These are phyloP conservation scores for Pseudoturritis turrita DNA, from an alignment of 345 rosid genomes.

Conservation along the genomic window DNA sequence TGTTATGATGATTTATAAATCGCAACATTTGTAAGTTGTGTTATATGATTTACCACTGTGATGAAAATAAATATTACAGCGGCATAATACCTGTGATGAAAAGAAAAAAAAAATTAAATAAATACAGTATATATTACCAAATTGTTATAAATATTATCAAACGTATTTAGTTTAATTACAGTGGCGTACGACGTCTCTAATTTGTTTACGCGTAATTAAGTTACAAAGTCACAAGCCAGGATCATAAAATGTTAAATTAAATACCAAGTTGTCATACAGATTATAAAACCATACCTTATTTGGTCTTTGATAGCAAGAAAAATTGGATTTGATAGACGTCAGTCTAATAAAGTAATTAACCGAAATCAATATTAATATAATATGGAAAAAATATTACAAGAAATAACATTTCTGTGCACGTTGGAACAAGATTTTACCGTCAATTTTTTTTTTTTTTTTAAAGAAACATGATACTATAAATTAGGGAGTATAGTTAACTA, in stretches of 20 bases:
- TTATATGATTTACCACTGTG: no score
- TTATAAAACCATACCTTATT: not conserved
- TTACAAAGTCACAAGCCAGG: not conserved
- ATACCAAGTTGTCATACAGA: not conserved
- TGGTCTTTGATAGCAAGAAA: not conserved
- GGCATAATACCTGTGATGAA: no score
- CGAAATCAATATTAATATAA: not conserved
- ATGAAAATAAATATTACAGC: no score
- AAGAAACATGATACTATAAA: not conserved
- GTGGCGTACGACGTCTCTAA: slow-evolving; percentile 8
- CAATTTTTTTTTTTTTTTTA: not conserved
- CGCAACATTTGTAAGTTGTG: no score
- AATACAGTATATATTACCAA: no score
- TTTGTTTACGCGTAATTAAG: slow-evolving; percentile 17
- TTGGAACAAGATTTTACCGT: not conserved
- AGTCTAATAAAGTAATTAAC: not conserved
- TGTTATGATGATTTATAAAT: not conserved
- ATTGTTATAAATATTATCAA: not conserved
- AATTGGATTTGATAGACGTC: not conserved
- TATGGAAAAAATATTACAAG: not conserved
- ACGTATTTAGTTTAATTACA: not conserved
- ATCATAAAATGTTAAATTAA: not conserved
- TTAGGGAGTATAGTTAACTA: not conserved
- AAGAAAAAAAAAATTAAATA: no score
- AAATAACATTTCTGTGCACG: slow-evolving; percentile 10